Evolutionary conservation across 1,284 basidiomycete species (phyloP).

Genomic region (Sparassis latifolia): DNA sequence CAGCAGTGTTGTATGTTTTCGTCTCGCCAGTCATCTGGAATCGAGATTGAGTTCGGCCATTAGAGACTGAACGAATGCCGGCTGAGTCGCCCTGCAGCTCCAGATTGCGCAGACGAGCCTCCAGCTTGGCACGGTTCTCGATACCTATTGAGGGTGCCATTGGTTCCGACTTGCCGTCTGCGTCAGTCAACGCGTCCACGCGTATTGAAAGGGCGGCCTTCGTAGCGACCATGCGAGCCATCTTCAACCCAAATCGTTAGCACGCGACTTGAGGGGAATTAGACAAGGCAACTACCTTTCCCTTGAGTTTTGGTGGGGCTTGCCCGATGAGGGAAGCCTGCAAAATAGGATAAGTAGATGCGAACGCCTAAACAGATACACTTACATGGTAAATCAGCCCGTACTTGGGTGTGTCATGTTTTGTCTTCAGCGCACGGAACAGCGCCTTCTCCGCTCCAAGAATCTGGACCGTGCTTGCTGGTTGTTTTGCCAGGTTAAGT

Average conservation of each 20-base stretch:
- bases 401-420: constrained; percentile 98
- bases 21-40: constrained; percentile 77
- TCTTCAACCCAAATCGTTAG: constrained; percentile 36
- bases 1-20: constrained; percentile 77
- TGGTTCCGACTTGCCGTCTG: constrained; percentile 84
- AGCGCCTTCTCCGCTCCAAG: constrained; percentile 98
- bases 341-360: constrained; percentile 3
- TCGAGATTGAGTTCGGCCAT: constrained; percentile 63
- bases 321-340: constrained; percentile 93
- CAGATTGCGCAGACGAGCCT: constrained; percentile 86
- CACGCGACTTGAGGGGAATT: background rate
- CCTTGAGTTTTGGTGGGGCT: constrained; percentile 97
- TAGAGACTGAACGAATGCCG: constrained; percentile 53
- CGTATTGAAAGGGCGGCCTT: constrained; percentile 96
- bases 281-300: constrained; percentile 54
- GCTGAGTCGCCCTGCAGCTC: constrained; percentile 78
- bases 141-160: constrained; percentile 83
- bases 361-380: constrained; percentile 10
- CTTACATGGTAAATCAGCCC: constrained; percentile 92
- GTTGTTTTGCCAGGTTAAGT: constrained; percentile 92
- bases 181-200: constrained; percentile 92
- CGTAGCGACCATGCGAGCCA: constrained; percentile 99
- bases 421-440: constrained; percentile 97
- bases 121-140: constrained; percentile 91
- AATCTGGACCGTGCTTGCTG: constrained; percentile 97